phyloP scores from a whole-genome alignment of 2,329 filamentous ascomycete genomes.

The Diaporthe sp. region DNA sequence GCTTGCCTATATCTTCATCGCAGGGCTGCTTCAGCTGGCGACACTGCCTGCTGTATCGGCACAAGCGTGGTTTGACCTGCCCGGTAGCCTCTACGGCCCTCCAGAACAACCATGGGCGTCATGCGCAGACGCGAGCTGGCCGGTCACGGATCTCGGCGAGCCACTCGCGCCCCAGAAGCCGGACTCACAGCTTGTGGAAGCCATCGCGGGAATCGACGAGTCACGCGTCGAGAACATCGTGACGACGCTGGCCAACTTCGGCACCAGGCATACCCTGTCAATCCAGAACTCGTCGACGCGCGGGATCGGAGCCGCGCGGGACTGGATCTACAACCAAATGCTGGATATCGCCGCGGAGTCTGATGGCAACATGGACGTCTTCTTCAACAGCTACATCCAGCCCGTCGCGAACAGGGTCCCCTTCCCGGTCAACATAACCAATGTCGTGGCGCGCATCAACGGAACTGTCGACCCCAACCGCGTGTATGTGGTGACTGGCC shows the following conservation, averaged over 20 bases:
- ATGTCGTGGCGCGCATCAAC: constrained; percentile 62
- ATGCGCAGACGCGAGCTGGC: constrained; percentile 41
- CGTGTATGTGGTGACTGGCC: constrained; percentile 64
- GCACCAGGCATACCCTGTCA: constrained; percentile 66
- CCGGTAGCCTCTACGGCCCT: constrained; percentile 28
- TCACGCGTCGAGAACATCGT: constrained; percentile 61
- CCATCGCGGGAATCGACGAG: constrained; percentile 46
- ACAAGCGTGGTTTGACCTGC: constrained; percentile 30
- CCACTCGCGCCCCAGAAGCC: constrained; percentile 39
- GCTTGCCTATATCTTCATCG: not conserved
- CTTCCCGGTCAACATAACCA: constrained; percentile 63
- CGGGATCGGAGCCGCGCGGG: constrained; percentile 66
- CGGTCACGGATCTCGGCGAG: constrained; percentile 34
- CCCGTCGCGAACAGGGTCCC: constrained; percentile 55
- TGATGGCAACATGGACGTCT: constrained; percentile 61
- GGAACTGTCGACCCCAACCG: constrained; percentile 59
- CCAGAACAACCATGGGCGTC: constrained; percentile 30
- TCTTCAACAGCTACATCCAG: constrained; percentile 63
- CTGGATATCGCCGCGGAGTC: constrained; percentile 56
- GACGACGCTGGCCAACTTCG: constrained; percentile 64
- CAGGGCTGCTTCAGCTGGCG: constrained; percentile 1
- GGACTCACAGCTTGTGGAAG: constrained; percentile 37
- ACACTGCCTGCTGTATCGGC: not conserved
- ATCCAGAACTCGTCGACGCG: constrained; percentile 59
- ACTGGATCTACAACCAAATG: constrained; percentile 66